Percentiles rank a stretch among this genome's conserved stretches.
These are phyloP conservation scores for Coemansia sp. DNA, from an alignment of 192 early-diverging fungal genomes.

Conservation along the genomic window DNA sequence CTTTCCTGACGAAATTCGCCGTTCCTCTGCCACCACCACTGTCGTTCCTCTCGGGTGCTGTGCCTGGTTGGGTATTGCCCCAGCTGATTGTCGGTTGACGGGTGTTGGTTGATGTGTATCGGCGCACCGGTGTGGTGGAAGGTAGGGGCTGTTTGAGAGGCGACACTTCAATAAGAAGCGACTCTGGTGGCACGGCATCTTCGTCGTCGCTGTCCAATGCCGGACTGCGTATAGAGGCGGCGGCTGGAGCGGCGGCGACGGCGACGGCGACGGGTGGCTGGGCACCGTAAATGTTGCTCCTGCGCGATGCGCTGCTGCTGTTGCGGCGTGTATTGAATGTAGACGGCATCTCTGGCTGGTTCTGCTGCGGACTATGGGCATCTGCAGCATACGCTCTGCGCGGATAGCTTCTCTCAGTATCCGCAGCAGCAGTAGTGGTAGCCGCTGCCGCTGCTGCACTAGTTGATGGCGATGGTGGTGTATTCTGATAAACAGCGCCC, in stretches of 20 bases:
- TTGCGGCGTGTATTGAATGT: not conserved
- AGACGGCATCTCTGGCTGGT: too few relatives aligned
- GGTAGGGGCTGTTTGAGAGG: constrained; percentile 1
- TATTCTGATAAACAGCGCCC: not conserved
- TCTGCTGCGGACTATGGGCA: too few relatives aligned
- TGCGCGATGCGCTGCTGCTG: not conserved
- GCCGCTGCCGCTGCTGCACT: too few relatives aligned
- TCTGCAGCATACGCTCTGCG: too few relatives aligned
- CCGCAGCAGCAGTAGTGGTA: too few relatives aligned
- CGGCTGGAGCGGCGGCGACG: too few relatives aligned
- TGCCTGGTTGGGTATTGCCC: not conserved
- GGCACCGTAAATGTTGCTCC: too few relatives aligned
- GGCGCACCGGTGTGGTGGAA: not conserved
- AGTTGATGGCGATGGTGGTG: too few relatives aligned
- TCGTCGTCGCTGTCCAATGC: constrained; percentile 23
- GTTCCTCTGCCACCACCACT: not conserved
- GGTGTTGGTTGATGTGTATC: not conserved
- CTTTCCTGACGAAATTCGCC: constrained; percentile 36
- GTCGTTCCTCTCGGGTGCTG: not conserved
- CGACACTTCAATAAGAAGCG: constrained; percentile 31
- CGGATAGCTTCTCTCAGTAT: too few relatives aligned
- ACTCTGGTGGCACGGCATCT: constrained; percentile 31
- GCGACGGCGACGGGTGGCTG: too few relatives aligned
- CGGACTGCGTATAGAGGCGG: too few relatives aligned
- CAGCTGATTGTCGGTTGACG: constrained; percentile 1